Conservation (phyloP, 2,329 filamentous ascomycete genomes). For the Paramyrothecium sp. region DNA sequence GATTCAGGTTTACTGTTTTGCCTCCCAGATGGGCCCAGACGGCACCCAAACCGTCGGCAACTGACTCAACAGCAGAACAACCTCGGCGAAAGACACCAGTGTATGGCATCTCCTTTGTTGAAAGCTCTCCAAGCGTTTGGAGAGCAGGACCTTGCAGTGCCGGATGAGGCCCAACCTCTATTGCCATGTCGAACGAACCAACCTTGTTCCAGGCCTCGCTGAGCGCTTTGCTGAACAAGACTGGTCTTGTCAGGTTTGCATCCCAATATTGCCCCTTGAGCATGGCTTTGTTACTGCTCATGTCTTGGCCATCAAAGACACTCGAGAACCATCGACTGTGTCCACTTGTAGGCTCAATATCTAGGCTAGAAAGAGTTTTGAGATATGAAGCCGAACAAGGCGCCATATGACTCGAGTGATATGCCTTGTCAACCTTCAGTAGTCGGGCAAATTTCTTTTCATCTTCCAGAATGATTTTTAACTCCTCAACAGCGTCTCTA, state of each 20-base stretch:
- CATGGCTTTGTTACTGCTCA: too few species aligned
- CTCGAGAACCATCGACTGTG: background rate
- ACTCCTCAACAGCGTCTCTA: conserved; percentile 18
- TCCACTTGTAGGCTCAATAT: too few species aligned
- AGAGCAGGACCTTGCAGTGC: background rate
- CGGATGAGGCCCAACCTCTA: background rate
- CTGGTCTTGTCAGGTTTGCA: background rate
- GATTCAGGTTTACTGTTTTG: background rate
- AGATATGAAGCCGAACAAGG: background rate
- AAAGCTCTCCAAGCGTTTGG: background rate
- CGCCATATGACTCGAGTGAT: conserved; percentile 1
- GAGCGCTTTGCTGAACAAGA: background rate
- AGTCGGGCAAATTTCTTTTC: conserved; percentile 28
- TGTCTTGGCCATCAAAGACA: too few species aligned
- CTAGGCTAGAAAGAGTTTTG: too few species aligned
- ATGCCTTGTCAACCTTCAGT: conserved; percentile 29
- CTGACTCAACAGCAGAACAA: background rate
- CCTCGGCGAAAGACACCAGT: background rate
- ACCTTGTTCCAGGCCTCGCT: background rate
- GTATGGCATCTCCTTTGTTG: background rate
- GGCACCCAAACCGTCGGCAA: background rate
- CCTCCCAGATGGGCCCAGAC: background rate
- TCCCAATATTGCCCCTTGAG: background rate
- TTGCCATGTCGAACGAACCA: background rate
- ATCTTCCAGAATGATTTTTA: conserved; percentile 14